phyloP scores from a whole-genome alignment of 306 rosid genomes.

The Citrullus colocynthis region DNA sequence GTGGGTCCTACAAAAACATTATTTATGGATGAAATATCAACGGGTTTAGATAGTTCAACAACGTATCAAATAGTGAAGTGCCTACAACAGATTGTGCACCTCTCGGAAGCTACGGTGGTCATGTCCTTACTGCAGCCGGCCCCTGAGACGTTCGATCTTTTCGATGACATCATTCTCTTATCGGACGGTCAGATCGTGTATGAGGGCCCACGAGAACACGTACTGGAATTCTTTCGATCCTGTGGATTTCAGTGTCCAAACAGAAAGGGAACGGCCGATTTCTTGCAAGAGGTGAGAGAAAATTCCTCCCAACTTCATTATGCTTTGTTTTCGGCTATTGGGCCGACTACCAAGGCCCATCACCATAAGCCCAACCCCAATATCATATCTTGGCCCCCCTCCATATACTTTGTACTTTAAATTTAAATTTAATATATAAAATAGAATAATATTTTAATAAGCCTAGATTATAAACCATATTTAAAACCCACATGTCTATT shows the following conservation, averaged over 20 bases:
- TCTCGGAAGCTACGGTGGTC: constrained; percentile 41
- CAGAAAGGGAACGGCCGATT: constrained; percentile 43
- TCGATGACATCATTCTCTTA: constrained; percentile 46
- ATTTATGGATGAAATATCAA: constrained; percentile 68
- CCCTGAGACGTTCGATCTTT: constrained; percentile 57
- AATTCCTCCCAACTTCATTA: no score
- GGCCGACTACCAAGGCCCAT: no score
- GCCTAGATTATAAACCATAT: no score
- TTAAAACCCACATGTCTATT: no score
- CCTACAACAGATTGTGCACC: constrained; percentile 39
- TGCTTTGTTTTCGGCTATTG: no score
- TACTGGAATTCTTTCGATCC: constrained; percentile 25
- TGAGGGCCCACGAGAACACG: constrained; percentile 39
- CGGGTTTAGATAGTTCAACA: constrained; percentile 65
- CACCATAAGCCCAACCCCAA: no score
- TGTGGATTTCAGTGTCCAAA: constrained; percentile 44
- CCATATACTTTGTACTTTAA: no score
- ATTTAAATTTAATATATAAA: no score
- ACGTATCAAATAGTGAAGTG: constrained; percentile 43
- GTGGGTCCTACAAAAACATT: constrained; percentile 44
- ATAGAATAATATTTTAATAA: no score
- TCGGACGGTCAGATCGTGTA: constrained; percentile 53
- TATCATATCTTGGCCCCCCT: no score
- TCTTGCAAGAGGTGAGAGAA: constrained; percentile 37
- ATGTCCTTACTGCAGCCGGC: constrained; percentile 59